Evolutionary conservation across 371 early-diverging fungal species (phyloP), one percentile per base, ranked within the genome.

Genomic region (Lichtheimia corymbifera): DNA sequence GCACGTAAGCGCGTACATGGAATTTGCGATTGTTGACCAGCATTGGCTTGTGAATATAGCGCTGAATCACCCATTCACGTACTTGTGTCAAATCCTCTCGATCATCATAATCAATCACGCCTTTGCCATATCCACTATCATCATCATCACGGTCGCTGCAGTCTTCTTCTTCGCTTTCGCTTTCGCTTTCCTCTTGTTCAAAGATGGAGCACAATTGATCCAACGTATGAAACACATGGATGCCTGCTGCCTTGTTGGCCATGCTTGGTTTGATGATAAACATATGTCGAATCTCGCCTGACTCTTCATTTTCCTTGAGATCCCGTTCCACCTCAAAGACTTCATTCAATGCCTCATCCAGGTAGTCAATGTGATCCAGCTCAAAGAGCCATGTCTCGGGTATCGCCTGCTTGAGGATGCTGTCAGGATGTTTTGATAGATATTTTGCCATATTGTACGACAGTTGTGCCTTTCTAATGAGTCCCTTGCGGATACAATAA

Each of bases 201-300:
- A 87, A 80, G 49, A 86, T 77, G 42, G 68, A 58, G 50, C 72
- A 69, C 9, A 89, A 61, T 7, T 79, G 61, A 17, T 83, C 76
- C n/a, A 82, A 43, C 1, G 83, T 76, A 58, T 88, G 80, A 70
- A 89, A 89, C 11, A 89, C 83, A 20, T 81, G 76, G 30, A 89
- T 89, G 15, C 89, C 90, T 1, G 87, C 85, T 4, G 84, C 90
- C 28, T 86, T 83, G 43, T 83, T 85, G 1, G 88, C 88, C 65
- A 89, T 65, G 58, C 88, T 88, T 13, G 89, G 90, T 59, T 90
- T 90, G 25, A 90, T 73, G 30, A 90, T 89, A 63, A 88, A 90
- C 52, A 71, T 59, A 41, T 72, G 72, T 5, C 59, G 55, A 7
- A 61, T 44, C 1, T 52, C 63, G 1, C 45, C 64, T 12, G 35